Evolutionary conservation across 2,329 filamentous ascomycete genomes (phyloP).

Genomic region (Camptophora hylomeconis): DNA sequence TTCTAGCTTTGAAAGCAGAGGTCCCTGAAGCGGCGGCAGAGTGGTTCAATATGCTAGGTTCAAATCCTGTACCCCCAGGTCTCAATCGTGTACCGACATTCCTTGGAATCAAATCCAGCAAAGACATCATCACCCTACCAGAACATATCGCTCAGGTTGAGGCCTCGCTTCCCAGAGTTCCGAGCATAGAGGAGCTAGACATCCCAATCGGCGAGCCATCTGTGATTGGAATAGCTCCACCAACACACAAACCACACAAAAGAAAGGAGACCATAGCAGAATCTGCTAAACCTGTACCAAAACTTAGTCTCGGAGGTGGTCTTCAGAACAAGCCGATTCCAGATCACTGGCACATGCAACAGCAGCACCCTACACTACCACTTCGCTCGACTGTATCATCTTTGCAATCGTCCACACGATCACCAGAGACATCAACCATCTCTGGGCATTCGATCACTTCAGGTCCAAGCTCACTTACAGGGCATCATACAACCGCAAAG

Average conservation of each 20-base stretch:
- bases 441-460: slow-evolving; percentile 9
- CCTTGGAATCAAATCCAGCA: slow-evolving; percentile 16
- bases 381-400: no score
- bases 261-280: not conserved
- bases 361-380: not conserved
- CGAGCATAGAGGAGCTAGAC: slow-evolving; percentile 34
- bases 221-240: slow-evolving; percentile 7
- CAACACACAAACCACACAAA: not conserved
- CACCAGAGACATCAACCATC: slow-evolving; percentile 11
- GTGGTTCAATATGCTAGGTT: slow-evolving; percentile 78
- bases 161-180: slow-evolving; percentile 15
- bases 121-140: slow-evolving; percentile 1
- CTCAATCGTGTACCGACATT: slow-evolving; percentile 43
- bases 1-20: slow-evolving; percentile 64
- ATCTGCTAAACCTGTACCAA: slow-evolving; percentile 5
- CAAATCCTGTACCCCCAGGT: slow-evolving; percentile 47
- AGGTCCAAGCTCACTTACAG: no score
- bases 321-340: slow-evolving; percentile 11
- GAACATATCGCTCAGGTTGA: slow-evolving; percentile 10
- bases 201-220: slow-evolving; percentile 44
- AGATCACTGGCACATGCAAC: slow-evolving; percentile 5
- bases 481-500: no score
- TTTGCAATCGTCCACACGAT: slow-evolving; percentile 6
- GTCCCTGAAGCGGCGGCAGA: slow-evolving; percentile 66
- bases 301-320: slow-evolving; percentile 15